phyloP scores from a whole-genome alignment of 2,329 filamentous ascomycete species.

The Ceratocystis albifundus region DNA sequence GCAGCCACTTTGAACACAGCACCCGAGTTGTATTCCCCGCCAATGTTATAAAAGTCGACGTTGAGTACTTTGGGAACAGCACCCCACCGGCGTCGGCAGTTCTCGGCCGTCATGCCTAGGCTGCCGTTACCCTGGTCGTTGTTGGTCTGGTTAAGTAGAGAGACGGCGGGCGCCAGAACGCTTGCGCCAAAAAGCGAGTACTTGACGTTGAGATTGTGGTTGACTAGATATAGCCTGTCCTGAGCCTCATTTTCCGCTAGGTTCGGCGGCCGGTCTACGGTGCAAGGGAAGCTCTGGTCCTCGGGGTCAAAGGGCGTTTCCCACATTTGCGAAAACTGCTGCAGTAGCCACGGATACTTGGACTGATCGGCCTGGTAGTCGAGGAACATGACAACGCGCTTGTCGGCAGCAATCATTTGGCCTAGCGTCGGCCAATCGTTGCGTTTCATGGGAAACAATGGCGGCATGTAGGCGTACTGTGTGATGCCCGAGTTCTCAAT shows the following conservation, averaged over 20 bases:
- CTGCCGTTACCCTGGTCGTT: slow-evolving; percentile 52
- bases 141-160: slow-evolving; percentile 61
- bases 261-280: slow-evolving; percentile 60
- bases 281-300: slow-evolving; percentile 60
- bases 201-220: slow-evolving; percentile 81
- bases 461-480: slow-evolving; percentile 61
- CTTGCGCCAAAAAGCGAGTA: slow-evolving; percentile 53
- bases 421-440: slow-evolving; percentile 75
- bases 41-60: slow-evolving; percentile 74
- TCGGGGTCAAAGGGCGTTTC: slow-evolving; percentile 74
- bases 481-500: slow-evolving; percentile 62
- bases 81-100: slow-evolving; percentile 52
- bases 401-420: slow-evolving; percentile 58
- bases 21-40: slow-evolving; percentile 42
- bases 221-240: slow-evolving; percentile 65
- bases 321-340: slow-evolving; percentile 82
- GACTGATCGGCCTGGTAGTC: slow-evolving; percentile 76
- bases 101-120: slow-evolving; percentile 51
- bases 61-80: slow-evolving; percentile 66
- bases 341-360: slow-evolving; percentile 69
- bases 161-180: slow-evolving; percentile 60
- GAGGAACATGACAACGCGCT: slow-evolving; percentile 68
- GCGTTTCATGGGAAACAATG: slow-evolving; percentile 56
- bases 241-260: slow-evolving; percentile 46
- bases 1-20: slow-evolving; percentile 68